A percentile compares a stretch with the other conserved stretches of the same genome.
Conservation (phyloP, 2,329 filamentous ascomycete genomes). For the Scedosporium boydii region DNA sequence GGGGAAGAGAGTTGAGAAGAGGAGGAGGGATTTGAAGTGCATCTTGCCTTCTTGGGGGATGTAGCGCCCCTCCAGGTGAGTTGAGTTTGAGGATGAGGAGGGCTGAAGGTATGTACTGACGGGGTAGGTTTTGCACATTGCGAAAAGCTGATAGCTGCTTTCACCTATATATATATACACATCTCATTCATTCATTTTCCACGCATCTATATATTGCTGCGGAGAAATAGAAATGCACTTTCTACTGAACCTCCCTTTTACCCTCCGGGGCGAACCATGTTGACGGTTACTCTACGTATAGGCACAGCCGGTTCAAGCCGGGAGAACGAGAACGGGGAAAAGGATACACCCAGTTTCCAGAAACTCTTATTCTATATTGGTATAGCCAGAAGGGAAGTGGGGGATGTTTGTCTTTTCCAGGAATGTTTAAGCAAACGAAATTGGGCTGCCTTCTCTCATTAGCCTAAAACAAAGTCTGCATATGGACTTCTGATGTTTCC, state of each 20-base stretch:
- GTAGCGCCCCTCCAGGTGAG: not conserved
- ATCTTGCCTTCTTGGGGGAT: not conserved
- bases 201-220: too few species aligned
- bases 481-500: too few species aligned
- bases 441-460: too few species aligned
- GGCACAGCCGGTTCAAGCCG: not conserved
- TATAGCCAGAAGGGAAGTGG: not conserved
- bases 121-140: too few species aligned
- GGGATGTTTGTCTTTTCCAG: not conserved
- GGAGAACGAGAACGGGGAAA: not conserved
- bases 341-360: not conserved
- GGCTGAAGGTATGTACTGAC: too few species aligned
- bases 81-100: not conserved
- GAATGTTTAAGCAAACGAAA: not conserved
- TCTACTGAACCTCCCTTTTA: too few species aligned
- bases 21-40: not conserved
- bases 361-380: not conserved
- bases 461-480: too few species aligned
- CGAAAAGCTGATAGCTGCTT: too few species aligned
- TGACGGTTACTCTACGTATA: not conserved
- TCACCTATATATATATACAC: too few species aligned
- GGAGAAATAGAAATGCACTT: too few species aligned
- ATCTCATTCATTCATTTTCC: too few species aligned
- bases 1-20: not conserved
- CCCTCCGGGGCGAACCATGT: too few species aligned